These are phyloP conservation scores for Blastocystis sp. DNA, from an alignment of 352 stramenopile genomes.

Conservation along the genomic window DNA sequence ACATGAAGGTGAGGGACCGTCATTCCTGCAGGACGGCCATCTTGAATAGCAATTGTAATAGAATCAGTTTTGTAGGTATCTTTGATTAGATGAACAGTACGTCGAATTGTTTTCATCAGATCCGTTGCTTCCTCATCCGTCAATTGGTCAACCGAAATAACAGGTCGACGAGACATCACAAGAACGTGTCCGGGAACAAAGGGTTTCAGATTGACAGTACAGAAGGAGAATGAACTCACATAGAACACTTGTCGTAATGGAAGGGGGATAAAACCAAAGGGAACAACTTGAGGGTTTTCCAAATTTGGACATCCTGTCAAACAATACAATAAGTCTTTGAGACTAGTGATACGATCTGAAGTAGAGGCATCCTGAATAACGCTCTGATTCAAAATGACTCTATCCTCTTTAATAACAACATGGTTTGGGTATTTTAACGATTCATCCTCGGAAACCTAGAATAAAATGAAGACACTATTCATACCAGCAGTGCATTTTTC, in stretches of 20 bases:
- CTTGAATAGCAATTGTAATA: slow-evolving; percentile 85
- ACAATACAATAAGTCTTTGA: slow-evolving; percentile 23
- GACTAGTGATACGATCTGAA: neutral
- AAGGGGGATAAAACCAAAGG: slow-evolving; percentile 63
- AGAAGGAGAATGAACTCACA: slow-evolving; percentile 69
- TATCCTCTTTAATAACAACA: neutral
- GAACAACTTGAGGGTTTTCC: neutral
- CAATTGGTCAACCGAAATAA: slow-evolving; percentile 74
- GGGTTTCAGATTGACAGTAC: slow-evolving; percentile 84
- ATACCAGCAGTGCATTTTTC: neutral
- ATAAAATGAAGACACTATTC: neutral
- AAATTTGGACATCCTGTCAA: neutral
- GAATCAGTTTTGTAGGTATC: slow-evolving; percentile 71
- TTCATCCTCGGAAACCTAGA: neutral
- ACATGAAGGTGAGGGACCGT: slow-evolving; percentile 74
- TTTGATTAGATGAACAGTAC: slow-evolving; percentile 74
- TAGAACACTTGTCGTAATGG: slow-evolving; percentile 70
- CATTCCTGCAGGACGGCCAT: slow-evolving; percentile 79
- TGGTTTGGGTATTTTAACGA: neutral
- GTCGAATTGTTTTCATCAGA: slow-evolving; percentile 77
- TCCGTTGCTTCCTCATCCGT: slow-evolving; percentile 71
- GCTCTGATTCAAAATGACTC: neutral
- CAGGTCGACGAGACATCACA: slow-evolving; percentile 74
- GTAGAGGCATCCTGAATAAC: too few species aligned
- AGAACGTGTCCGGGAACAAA: slow-evolving; percentile 84